Percentiles rank a stretch among this genome's conserved stretches.
Conservation (phyloP, 306 rosid species). For the Ochetophila trinervis region DNA sequence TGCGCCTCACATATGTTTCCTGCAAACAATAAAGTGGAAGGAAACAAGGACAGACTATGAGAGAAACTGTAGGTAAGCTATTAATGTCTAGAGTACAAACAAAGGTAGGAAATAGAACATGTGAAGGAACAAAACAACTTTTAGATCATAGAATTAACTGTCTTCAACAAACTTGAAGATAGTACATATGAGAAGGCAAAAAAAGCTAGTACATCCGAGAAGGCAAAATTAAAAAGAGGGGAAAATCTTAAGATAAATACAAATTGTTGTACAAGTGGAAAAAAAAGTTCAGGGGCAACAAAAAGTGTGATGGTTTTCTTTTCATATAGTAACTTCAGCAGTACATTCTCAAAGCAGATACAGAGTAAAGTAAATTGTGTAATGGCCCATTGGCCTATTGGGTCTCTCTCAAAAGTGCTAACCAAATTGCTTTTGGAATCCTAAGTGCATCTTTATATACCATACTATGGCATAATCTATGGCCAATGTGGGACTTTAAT, state of each 20-base stretch:
- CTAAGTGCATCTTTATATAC: no score
- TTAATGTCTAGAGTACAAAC: neutral
- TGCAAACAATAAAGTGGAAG: slow-evolving; percentile 31
- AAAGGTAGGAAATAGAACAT: neutral
- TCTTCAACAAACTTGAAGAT: slow-evolving; percentile 1
- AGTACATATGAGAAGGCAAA: neutral
- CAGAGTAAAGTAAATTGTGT: no score
- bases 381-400: no score
- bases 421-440: no score
- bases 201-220: neutral
- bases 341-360: slow-evolving; percentile 1
- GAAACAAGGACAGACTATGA: slow-evolving; percentile 8
- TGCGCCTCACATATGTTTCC: slow-evolving; percentile 85
- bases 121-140: slow-evolving; percentile 1
- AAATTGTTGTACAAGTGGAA: neutral
- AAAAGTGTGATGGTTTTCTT: neutral
- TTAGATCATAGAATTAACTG: slow-evolving; percentile 21
- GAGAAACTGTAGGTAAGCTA: neutral
- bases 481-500: no score
- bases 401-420: no score
- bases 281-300: slow-evolving; percentile 1
- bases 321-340: neutral
- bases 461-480: no score
- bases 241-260: slow-evolving; percentile 13
- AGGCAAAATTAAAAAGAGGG: neutral